phyloP scores from a whole-genome alignment of 2,329 filamentous ascomycete species.

The Phoma sp. region DNA sequence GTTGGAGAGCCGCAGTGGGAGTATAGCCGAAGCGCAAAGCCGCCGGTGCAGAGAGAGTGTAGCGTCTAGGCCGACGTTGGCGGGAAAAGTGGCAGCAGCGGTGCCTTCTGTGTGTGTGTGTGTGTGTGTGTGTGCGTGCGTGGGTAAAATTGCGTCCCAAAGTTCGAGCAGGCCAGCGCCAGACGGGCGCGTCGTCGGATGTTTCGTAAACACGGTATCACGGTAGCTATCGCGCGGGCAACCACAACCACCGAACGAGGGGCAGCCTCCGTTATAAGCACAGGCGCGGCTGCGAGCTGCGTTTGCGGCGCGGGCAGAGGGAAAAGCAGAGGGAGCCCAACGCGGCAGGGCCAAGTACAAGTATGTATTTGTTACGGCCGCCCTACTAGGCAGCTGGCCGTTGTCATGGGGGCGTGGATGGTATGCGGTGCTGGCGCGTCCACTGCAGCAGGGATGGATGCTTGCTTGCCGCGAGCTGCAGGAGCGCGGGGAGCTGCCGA shows the following conservation, averaged over 20 bases:
- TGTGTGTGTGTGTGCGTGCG: no score
- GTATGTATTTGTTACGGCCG: conserved; percentile 19
- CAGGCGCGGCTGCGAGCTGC: neutral
- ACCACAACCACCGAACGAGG: conserved; percentile 4
- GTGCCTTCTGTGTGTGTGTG: neutral
- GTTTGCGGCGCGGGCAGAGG: neutral
- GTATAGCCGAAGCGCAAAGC: no score
- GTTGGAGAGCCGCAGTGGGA: no score
- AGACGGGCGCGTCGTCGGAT: conserved; percentile 10
- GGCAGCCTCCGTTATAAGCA: neutral
- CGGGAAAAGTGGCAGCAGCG: neutral
- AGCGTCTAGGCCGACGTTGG: neutral
- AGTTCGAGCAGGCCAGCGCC: no score
- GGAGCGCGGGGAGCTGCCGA: conserved; percentile 1
- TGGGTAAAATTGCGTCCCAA: neutral
- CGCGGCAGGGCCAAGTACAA: neutral
- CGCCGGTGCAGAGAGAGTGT: neutral
- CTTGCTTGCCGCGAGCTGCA: conserved; percentile 4
- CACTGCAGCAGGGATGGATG: conserved; percentile 25
- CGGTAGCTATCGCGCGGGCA: conserved; percentile 15
- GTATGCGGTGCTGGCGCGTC: conserved; percentile 27
- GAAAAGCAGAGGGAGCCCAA: neutral
- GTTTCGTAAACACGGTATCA: conserved; percentile 27
- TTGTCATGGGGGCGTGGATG: conserved; percentile 28
- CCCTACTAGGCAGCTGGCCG: conserved; percentile 5